Conservation (phyloP, 1,284 basidiomycete genomes). For the Austroboletus olivaceoglutinosus region DNA sequence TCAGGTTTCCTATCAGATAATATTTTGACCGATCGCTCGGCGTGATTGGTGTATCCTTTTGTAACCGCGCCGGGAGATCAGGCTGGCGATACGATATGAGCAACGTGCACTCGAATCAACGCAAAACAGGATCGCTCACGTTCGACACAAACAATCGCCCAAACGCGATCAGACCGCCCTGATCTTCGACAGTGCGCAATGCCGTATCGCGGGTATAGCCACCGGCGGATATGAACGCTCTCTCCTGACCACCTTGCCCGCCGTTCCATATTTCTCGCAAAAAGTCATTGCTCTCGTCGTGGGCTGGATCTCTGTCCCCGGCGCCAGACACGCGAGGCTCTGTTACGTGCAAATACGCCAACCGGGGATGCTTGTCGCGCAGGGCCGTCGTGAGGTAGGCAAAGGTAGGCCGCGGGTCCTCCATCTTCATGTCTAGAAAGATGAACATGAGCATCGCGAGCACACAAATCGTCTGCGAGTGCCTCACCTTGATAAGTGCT, state of each 20-base stretch:
- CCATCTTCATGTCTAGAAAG: conserved; percentile 20
- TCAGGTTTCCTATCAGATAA: conserved; percentile 14
- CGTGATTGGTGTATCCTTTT: conserved; percentile 16
- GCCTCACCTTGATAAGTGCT: conserved; percentile 36
- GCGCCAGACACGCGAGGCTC: conserved; percentile 38
- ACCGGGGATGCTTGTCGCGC: conserved; percentile 30
- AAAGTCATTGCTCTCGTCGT: conserved; percentile 17
- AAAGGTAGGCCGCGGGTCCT: conserved; percentile 43
- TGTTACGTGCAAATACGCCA: conserved; percentile 60
- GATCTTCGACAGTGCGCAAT: conserved; percentile 17
- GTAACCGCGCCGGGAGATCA: conserved; percentile 40
- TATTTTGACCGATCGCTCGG: conserved; percentile 19
- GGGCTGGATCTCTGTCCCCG: too few relatives aligned
- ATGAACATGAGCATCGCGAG: too few relatives aligned
- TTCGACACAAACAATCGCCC: conserved; percentile 38
- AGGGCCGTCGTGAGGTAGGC: conserved; percentile 38
- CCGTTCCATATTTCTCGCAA: conserved; percentile 35
- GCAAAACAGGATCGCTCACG: conserved; percentile 7
- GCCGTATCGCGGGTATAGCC: conserved; percentile 30
- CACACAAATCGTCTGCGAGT: neutral
- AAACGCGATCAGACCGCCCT: conserved; percentile 41
- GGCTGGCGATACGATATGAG: conserved; percentile 29
- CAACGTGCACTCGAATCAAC: too few relatives aligned
- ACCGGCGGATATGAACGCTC: conserved; percentile 44
- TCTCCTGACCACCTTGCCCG: conserved; percentile 12